These are phyloP conservation scores for Cladosporium velox DNA, from an alignment of 2,329 filamentous ascomycete species.

Conservation along the genomic window DNA sequence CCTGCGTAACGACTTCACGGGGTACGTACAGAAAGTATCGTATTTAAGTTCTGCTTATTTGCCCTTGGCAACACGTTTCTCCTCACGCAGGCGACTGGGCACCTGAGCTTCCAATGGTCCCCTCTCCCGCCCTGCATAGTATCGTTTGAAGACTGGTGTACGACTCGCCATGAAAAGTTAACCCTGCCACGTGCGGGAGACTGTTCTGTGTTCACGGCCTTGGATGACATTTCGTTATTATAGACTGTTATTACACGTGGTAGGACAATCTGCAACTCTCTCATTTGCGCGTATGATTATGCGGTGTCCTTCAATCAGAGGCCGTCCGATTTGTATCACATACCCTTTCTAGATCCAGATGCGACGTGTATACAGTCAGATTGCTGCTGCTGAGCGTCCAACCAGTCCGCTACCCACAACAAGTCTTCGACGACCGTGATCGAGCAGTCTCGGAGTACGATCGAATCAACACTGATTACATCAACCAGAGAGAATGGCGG, in stretches of 20 bases:
- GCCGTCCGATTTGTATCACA: neutral
- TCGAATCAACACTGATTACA: neutral
- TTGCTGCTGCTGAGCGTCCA: neutral
- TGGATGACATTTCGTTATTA: neutral
- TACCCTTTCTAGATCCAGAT: neutral
- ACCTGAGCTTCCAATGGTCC: neutral
- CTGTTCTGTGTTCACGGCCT: neutral
- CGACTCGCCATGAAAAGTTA: constrained; percentile 4
- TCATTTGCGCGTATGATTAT: neutral
- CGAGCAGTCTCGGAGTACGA: neutral
- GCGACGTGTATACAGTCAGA: neutral
- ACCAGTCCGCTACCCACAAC: neutral
- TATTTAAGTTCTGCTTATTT: neutral
- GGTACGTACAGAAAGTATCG: neutral
- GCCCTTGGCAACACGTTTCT: neutral
- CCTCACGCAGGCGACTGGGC: neutral
- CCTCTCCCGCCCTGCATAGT: neutral
- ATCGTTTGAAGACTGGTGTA: neutral
- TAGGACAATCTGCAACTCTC: neutral
- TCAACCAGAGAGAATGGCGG: neutral
- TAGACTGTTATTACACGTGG: neutral
- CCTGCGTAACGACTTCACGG: neutral
- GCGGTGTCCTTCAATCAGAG: neutral
- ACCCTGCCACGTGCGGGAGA: constrained; percentile 1
- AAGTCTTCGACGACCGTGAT: neutral